phyloP scores from a whole-genome alignment of 108 stramenopile species.

The Nitzschia palea region DNA sequence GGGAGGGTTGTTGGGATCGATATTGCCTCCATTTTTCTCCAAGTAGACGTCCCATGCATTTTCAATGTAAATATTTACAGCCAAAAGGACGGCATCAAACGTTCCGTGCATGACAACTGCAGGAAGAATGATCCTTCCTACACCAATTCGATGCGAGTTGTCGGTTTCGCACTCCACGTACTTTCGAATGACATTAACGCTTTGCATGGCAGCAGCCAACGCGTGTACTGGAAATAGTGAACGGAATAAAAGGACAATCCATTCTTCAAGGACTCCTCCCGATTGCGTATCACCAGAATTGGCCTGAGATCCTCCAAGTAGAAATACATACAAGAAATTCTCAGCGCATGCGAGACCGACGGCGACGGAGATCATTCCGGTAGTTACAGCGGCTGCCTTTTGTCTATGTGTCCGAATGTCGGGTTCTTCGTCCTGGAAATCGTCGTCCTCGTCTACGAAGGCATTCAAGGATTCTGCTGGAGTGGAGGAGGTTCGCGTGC shows the following conservation, averaged over 20 bases:
- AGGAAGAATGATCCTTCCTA: slow-evolving; percentile 80
- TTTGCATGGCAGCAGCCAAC: slow-evolving; percentile 87
- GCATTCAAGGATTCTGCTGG: slow-evolving; percentile 8
- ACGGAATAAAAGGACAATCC: slow-evolving; percentile 76
- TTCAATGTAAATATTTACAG: slow-evolving; percentile 78
- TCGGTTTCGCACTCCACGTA: slow-evolving; percentile 67
- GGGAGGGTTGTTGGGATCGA: slow-evolving; percentile 45
- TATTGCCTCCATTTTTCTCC: slow-evolving; percentile 56
- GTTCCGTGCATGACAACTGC: slow-evolving; percentile 83
- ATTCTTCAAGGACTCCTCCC: slow-evolving; percentile 53
- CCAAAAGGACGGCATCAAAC: slow-evolving; percentile 81
- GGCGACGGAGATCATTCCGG: slow-evolving; percentile 85
- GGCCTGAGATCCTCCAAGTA: slow-evolving; percentile 62
- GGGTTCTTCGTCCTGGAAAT: slow-evolving; percentile 59
- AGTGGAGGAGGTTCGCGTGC: not conserved
- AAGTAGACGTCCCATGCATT: slow-evolving; percentile 59
- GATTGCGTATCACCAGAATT: slow-evolving; percentile 4
- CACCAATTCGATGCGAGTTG: slow-evolving; percentile 70
- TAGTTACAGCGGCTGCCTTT: slow-evolving; percentile 87
- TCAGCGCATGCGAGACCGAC: slow-evolving; percentile 89
- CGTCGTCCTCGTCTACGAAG: slow-evolving; percentile 18
- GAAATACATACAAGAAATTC: slow-evolving; percentile 87
- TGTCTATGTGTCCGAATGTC: slow-evolving; percentile 78
- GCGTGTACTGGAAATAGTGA: slow-evolving; percentile 86
- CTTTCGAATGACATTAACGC: slow-evolving; percentile 79